Evolutionary conservation across 1,284 basidiomycete genomes (phyloP).

Genomic region (Cerioporus squamosus): DNA sequence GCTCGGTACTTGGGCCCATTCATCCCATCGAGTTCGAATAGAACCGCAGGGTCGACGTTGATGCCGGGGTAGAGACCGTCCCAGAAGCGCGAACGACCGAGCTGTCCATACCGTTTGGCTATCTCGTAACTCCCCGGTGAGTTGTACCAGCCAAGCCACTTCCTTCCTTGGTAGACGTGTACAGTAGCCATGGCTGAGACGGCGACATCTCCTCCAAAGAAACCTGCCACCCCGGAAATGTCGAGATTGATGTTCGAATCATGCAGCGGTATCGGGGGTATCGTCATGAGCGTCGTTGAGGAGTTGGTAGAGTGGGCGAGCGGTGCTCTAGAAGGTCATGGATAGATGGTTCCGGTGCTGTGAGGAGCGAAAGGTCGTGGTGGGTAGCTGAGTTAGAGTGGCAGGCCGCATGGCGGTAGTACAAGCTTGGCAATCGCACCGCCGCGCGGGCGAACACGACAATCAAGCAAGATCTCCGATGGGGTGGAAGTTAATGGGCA

Average conservation of each 20-base stretch:
- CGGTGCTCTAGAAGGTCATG: background rate
- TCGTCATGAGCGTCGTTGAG: background rate
- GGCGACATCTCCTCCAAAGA: conserved; percentile 26
- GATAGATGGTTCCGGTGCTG: background rate
- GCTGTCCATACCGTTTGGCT: conserved; percentile 24
- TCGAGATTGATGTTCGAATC: conserved; percentile 21
- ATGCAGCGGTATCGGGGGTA: conserved; percentile 14
- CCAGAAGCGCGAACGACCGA: conserved; percentile 25
- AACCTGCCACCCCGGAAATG: conserved; percentile 25
- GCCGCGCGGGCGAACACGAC: too few relatives aligned
- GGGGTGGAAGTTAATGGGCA: too few relatives aligned
- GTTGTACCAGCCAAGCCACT: conserved; percentile 28
- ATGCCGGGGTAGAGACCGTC: conserved; percentile 25
- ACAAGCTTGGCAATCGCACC: too few relatives aligned
- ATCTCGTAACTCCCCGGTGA: conserved; percentile 28
- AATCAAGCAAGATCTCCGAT: too few relatives aligned
- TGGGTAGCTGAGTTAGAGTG: too few relatives aligned
- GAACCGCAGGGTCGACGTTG: conserved; percentile 25
- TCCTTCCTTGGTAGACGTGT: conserved; percentile 24
- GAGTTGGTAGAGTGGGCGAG: background rate
- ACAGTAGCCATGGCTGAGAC: conserved; percentile 26
- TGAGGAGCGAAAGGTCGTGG: too few relatives aligned
- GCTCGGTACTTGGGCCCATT: conserved; percentile 23
- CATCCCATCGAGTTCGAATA: conserved; percentile 24
- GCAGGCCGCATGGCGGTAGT: too few relatives aligned